These are phyloP conservation scores for Claviceps fusiformis DNA, from an alignment of 2,329 filamentous ascomycete species.

Conservation along the genomic window DNA sequence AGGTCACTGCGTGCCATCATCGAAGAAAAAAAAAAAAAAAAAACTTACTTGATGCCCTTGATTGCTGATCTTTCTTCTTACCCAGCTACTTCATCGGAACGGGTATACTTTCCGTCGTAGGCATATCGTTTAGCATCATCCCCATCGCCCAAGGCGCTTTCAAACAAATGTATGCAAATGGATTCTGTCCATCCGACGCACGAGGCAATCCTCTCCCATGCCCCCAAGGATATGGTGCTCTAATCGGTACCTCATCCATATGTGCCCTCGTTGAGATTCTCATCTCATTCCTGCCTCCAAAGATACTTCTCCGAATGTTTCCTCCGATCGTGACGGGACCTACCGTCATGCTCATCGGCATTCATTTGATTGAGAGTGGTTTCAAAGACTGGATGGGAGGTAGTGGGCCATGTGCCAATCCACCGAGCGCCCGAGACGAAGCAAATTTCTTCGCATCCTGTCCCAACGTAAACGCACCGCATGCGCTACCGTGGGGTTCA, in stretches of 20 bases:
- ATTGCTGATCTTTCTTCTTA: neutral
- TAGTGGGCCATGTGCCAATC: conserved; percentile 40
- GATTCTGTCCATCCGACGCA: conserved; percentile 46
- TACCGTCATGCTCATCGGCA: conserved; percentile 57
- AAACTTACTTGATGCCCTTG: neutral
- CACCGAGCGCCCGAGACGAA: conserved; percentile 27
- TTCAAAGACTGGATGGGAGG: conserved; percentile 72
- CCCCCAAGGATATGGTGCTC: conserved; percentile 57
- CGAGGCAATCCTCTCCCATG: conserved; percentile 58
- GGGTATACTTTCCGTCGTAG: conserved; percentile 67
- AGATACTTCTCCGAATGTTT: conserved; percentile 56
- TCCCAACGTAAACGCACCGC: conserved; percentile 53
- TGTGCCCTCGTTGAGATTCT: conserved; percentile 57
- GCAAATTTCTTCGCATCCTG: conserved; percentile 44
- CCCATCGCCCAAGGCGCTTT: conserved; percentile 49
- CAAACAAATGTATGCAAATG: conserved; percentile 63
- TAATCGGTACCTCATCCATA: conserved; percentile 55
- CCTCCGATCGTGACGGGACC: conserved; percentile 68
- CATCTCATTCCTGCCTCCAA: conserved; percentile 62
- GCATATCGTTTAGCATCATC: conserved; percentile 28
- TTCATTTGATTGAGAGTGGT: conserved; percentile 56
- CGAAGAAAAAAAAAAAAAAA: neutral
- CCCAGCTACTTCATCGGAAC: conserved; percentile 62
- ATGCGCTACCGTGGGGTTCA: conserved; percentile 63
- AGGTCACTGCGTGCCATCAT: too few species aligned